Base-by-base conservation (phyloP, 1,284 basidiomycete species). In the Cryptococcus depauperatus region DNA sequence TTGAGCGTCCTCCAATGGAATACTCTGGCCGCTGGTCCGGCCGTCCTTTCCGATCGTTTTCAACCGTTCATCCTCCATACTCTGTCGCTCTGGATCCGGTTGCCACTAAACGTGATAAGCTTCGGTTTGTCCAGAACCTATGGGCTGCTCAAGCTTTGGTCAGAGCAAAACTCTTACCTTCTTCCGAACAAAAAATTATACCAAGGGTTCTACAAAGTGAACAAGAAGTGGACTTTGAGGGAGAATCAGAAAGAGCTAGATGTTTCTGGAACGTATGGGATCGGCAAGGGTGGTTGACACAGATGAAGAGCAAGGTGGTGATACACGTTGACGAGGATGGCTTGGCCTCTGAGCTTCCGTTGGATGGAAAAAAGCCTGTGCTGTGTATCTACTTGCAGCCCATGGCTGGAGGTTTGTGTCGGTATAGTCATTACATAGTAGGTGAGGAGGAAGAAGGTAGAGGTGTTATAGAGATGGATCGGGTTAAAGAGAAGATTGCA, bases 251-350 rank as follows among this genome's bases (percentile, higher is more conserved):
- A 13, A 42, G 58, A 33, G 86, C 84, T n/a, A 77, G 79, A 50
- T 82, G 85, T 9, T 90, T 83, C 64, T 91, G 81, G 72, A 87
- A 90, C 56, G 76, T 92, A 3, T 91, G 89, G 67, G 80, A 85
- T 48, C 75, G 84, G 37, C 81, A 77, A 7, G 78, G 79, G 3
- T 93, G 86, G 70, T 66, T 83, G 10, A 83, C 85, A 57, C 68
- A 72, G 2, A 82, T 79, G 67, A 91, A 88, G 78, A 84, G 82
- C n/a, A 91, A 90, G 71, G 77, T 88, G 16, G 81, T 87, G 7
- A 75, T 92, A 34, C 85, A 90, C 53, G 79, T 92, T 45, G 85
- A 90, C 63, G 77, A 80, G 16, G 62, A 77, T 11, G 84, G 84
- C 1, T 28, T 40, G 7, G 43, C 53, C 4, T 73, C 77, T 14